Base-by-base conservation (phyloP, 2,329 filamentous ascomycete species). In the Raffaelea albimanens region DNA sequence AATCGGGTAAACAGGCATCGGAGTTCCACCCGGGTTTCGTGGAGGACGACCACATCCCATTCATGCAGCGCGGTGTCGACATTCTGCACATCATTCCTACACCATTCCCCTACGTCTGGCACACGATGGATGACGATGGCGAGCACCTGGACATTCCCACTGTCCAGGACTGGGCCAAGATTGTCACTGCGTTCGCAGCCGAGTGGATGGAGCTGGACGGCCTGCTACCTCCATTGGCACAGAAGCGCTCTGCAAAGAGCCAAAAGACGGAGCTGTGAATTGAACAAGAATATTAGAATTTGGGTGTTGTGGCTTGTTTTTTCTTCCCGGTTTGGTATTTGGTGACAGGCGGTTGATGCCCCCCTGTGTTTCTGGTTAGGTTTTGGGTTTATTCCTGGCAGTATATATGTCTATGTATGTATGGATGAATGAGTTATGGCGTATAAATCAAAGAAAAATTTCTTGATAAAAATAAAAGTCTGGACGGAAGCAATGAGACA, bases 31-130 rank as follows among this genome's bases (percentile, higher is more conserved):
- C 59, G 46, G 72, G 62, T 41, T 80, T 65, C 50, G 78, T 95
- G 10, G 73, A 82, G 53, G 93, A 98, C 61, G 93, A 98, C 59
- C 93, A 98, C 62, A 64, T 96, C 5, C 93, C 93, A 1, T 98
- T 98, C 58, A 80, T 97, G 73, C 70, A 70, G 33, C 78, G 87
- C 33, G 93, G 93, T 1, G 91, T 97, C 0, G 83, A 94, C 23
- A 75, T 97, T 16, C 64, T 98, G 49, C 93, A 98, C 66, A 65
- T 98, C 22, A 97, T 98, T 49, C 88, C 91, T 0, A 74, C 71
- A 4, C 83, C 83, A 0, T 97, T 97, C 61, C 90, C 90, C 0
- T 41, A 55, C 0, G 85, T 94, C 2, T 98, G 93, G 93, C 93
- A 98, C 67, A 83, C 73, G 1, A 80, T 89, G 58, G 69, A 82